Evolutionary conservation across 345 rosid genomes (phyloP).

Genomic region (Cardamine resedifolia): DNA sequence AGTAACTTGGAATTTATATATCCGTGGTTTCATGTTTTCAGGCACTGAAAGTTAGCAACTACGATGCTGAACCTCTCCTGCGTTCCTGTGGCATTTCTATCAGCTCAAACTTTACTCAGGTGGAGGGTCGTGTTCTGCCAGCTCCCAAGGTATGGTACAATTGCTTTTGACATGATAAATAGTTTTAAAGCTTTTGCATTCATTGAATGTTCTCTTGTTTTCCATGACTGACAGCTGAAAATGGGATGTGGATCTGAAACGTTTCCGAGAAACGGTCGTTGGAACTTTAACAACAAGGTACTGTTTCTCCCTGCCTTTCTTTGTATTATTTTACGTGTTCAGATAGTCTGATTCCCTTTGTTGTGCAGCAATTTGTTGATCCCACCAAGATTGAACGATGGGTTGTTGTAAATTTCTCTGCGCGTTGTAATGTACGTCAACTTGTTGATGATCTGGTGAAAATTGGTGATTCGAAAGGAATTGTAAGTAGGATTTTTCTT

Average conservation of each 20-base stretch:
- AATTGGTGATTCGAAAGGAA: constrained; percentile 75
- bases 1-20: constrained; percentile 5
- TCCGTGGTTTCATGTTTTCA: constrained; percentile 30
- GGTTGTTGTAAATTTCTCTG: constrained; percentile 86
- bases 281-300: constrained; percentile 97
- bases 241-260: constrained; percentile 80
- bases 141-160: constrained; percentile 67
- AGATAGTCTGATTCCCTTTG: constrained; percentile 5
- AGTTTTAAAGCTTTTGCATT: background rate
- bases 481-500: constrained; percentile 52
- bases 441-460: constrained; percentile 55
- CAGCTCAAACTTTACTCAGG: constrained; percentile 56
- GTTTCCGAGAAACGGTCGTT: constrained; percentile 73
- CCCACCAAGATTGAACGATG: constrained; percentile 66
- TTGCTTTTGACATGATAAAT: background rate
- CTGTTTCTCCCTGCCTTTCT: background rate
- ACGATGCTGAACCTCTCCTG: constrained; percentile 76
- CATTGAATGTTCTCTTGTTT: background rate
- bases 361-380: constrained; percentile 67
- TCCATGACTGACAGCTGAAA: constrained; percentile 53
- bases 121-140: constrained; percentile 76
- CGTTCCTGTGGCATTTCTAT: constrained; percentile 75
- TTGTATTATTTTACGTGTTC: constrained; percentile 5
- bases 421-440: constrained; percentile 62
- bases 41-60: constrained; percentile 67